These are phyloP conservation scores for Debaryomyces coudertii DNA, from an alignment of 1,139 yeast species.

Conservation along the genomic window DNA sequence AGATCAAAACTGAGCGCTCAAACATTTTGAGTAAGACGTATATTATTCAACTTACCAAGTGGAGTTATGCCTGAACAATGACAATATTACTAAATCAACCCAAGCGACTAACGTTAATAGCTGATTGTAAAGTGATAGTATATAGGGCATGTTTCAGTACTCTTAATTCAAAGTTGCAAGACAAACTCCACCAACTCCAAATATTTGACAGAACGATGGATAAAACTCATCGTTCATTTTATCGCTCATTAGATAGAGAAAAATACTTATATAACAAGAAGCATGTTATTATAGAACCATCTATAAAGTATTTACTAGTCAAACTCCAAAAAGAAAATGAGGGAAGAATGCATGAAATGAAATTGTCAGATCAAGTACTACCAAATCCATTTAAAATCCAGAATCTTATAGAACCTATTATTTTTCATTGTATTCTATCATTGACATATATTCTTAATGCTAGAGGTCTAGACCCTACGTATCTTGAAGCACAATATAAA, in stretches of 20 bases:
- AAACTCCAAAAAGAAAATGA: conserved; percentile 23
- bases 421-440: conserved; percentile 12
- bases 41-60: background rate
- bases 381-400: conserved; percentile 10
- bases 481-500: conserved; percentile 6
- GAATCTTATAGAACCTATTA: conserved; percentile 13
- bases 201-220: conserved; percentile 22
- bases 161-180: background rate
- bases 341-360: conserved; percentile 10
- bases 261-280: conserved; percentile 21
- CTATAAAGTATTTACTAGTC: conserved; percentile 31
- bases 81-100: conserved; percentile 3
- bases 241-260: conserved; percentile 24
- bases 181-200: background rate
- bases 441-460: conserved; percentile 7
- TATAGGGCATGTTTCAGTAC: conserved; percentile 2
- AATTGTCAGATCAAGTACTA: conserved; percentile 8
- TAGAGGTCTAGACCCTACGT: background rate
- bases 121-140: background rate
- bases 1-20: background rate
- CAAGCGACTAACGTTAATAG: conserved; percentile 3
- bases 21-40: background rate
- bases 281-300: conserved; percentile 25
- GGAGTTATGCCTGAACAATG: conserved; percentile 6
- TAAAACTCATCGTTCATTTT: conserved; percentile 30